Percentiles rank a stretch among this genome's conserved stretches.
phyloP scores from a whole-genome alignment of 2,329 filamentous ascomycete genomes.

The Ophiostoma himal-ulmi region DNA sequence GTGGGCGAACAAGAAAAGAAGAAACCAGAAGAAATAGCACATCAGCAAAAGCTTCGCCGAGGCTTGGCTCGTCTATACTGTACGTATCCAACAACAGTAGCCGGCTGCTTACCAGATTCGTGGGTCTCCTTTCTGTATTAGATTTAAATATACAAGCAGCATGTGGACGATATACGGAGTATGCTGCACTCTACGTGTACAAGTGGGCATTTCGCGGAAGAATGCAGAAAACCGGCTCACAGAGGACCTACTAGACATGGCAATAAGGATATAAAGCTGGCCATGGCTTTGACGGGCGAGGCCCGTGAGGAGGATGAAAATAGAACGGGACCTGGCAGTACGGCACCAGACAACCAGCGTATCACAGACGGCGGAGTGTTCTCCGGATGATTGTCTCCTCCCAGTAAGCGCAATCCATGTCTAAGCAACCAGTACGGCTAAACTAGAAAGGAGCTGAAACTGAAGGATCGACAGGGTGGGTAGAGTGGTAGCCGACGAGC shows the following conservation, averaged over 20 bases:
- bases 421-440: neutral
- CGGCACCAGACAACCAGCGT: neutral
- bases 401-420: neutral
- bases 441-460: neutral
- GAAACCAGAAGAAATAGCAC: neutral
- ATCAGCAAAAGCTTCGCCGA: neutral
- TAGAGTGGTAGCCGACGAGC: neutral
- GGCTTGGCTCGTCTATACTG: constrained; percentile 1
- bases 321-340: neutral
- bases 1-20: neutral
- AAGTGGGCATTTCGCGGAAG: neutral
- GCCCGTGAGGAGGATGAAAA: constrained; percentile 2
- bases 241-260: neutral
- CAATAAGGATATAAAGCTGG: neutral
- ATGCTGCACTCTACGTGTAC: neutral
- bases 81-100: neutral
- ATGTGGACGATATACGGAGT: neutral
- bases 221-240: neutral
- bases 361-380: neutral
- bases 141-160: neutral
- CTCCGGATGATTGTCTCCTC: neutral
- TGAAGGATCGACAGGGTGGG: neutral
- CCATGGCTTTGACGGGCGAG: neutral
- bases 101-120: constrained; percentile 6
- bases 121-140: neutral